Percentiles rank a stretch among this genome's conserved stretches.
Evolutionary conservation across 805 yeast species (phyloP).

Genomic region (Ogataea corticis): DNA sequence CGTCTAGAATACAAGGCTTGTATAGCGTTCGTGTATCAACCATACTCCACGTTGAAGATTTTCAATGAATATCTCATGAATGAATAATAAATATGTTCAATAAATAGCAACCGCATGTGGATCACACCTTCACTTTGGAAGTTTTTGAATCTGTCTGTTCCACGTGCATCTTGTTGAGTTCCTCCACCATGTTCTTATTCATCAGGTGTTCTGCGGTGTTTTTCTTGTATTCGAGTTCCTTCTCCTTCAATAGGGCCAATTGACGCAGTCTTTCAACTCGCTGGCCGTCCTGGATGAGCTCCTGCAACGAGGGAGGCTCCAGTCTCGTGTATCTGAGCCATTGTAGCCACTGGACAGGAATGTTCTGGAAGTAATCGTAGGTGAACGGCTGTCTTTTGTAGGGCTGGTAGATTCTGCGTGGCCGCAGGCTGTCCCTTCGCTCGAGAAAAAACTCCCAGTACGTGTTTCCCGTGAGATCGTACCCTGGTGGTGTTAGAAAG

Average conservation of each 20-base stretch:
- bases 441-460: slow-evolving; percentile 78
- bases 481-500: slow-evolving; percentile 39
- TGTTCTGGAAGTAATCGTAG: slow-evolving; percentile 58
- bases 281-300: slow-evolving; percentile 55
- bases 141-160: slow-evolving; percentile 4
- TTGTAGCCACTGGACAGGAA: slow-evolving; percentile 75
- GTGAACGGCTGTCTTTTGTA: slow-evolving; percentile 45
- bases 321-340: slow-evolving; percentile 72
- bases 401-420: slow-evolving; percentile 68
- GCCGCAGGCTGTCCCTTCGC: slow-evolving; percentile 38
- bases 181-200: slow-evolving; percentile 24
- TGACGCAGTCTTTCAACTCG: slow-evolving; percentile 55
- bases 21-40: too few species aligned
- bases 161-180: slow-evolving; percentile 20
- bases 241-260: slow-evolving; percentile 48
- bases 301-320: slow-evolving; percentile 61
- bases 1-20: too few species aligned
- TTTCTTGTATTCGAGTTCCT: slow-evolving; percentile 36
- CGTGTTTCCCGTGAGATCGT: slow-evolving; percentile 81
- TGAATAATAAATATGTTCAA: slow-evolving; percentile 4
- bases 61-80: too few species aligned
- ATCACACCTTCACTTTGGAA: neutral
- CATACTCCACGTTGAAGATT: too few species aligned
- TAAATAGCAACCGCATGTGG: neutral
- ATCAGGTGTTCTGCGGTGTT: slow-evolving; percentile 19